Evolutionary conservation across 2,329 filamentous ascomycete species (phyloP).

Genomic region (Ophiocordyceps polyrhachis-furcata): DNA sequence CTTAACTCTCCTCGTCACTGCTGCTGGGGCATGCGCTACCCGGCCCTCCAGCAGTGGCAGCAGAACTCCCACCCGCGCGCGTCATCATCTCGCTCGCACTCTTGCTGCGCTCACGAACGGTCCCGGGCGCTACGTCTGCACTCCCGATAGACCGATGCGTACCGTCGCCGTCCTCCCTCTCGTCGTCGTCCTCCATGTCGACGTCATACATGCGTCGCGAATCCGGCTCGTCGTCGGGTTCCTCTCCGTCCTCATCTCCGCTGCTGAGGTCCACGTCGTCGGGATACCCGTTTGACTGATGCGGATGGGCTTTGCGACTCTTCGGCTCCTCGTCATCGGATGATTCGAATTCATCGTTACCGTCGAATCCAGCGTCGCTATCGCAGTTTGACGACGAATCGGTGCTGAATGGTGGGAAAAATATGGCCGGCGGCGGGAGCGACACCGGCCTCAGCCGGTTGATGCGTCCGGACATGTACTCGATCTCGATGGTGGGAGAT

Average conservation of each 20-base stretch:
- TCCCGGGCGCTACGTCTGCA: conserved; percentile 15
- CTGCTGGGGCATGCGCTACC: conserved; percentile 20
- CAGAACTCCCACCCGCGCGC: conserved; percentile 16
- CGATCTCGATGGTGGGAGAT: conserved; percentile 17
- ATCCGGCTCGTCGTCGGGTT: conserved; percentile 16
- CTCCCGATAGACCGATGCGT: conserved; percentile 11
- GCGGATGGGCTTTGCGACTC: conserved; percentile 16
- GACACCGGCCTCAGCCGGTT: conserved; percentile 26
- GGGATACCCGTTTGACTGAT: conserved; percentile 22
- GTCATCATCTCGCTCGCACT: conserved; percentile 11
- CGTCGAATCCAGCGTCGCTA: conserved; percentile 9
- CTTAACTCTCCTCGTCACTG: conserved; percentile 10
- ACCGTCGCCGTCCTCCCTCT: neutral
- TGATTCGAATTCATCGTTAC: conserved; percentile 11
- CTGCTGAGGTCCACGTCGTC: conserved; percentile 21
- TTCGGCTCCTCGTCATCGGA: conserved; percentile 12
- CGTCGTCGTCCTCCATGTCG: neutral
- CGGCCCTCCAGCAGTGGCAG: conserved; percentile 20
- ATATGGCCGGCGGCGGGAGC: conserved; percentile 33
- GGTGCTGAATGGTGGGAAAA: conserved; percentile 27
- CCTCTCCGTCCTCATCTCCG: conserved; percentile 21
- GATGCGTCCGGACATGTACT: conserved; percentile 25
- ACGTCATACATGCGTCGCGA: conserved; percentile 13
- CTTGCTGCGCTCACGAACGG: conserved; percentile 12
- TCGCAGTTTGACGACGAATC: conserved; percentile 18